These are phyloP conservation scores for Keithomyces neogunnii DNA, from an alignment of 2,329 filamentous ascomycete species.

Conservation along the genomic window DNA sequence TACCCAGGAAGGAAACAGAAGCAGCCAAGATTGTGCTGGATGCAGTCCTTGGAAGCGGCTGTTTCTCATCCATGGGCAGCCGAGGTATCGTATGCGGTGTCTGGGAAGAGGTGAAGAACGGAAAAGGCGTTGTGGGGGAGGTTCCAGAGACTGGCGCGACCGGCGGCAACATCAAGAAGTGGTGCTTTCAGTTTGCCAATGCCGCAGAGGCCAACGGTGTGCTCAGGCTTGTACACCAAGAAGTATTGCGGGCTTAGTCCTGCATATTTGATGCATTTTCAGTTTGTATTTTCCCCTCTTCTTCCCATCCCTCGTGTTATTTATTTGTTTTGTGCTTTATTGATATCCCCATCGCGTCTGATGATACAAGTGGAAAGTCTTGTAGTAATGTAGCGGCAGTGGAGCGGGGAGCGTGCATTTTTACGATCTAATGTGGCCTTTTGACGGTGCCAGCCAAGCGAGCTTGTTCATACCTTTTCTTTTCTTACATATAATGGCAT, in stretches of 20 bases:
- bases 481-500: neutral
- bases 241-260: conserved; percentile 34
- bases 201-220: conserved; percentile 47
- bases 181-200: conserved; percentile 53
- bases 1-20: conserved; percentile 52
- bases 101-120: conserved; percentile 67
- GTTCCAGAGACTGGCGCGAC: conserved; percentile 43
- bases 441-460: neutral
- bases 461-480: neutral
- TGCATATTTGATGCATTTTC: neutral
- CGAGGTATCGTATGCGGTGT: conserved; percentile 85
- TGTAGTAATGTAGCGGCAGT: neutral
- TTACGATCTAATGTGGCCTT: neutral
- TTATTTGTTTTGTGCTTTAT: neutral
- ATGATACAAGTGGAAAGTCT: neutral
- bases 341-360: conserved; percentile 1
- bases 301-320: neutral
- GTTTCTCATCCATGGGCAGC: conserved; percentile 75
- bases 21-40: conserved; percentile 63
- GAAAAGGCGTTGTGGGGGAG: conserved; percentile 45
- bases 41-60: conserved; percentile 74
- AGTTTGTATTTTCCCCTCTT: neutral
- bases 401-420: neutral
- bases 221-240: conserved; percentile 46
- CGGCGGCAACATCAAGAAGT: conserved; percentile 50